Evolutionary conservation across 441 rosid species (phyloP).

Genomic region (Adansonia rubrostipa): DNA sequence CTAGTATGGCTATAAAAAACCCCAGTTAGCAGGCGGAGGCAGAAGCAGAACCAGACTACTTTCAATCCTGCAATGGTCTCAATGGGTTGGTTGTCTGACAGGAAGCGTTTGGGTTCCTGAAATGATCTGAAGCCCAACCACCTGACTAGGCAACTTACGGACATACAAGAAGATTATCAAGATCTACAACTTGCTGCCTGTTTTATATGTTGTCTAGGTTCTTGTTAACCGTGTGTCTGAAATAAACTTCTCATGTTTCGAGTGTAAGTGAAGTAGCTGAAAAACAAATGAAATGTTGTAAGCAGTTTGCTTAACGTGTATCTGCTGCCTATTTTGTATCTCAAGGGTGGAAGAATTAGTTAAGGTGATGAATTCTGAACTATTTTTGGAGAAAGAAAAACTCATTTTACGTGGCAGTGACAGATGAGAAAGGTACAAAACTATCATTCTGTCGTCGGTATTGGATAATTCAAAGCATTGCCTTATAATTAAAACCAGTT

Average conservation of each 20-base stretch:
- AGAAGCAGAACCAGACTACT: slow-evolving; percentile 40
- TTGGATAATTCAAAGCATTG: neutral
- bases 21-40: slow-evolving; percentile 44
- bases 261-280: slow-evolving; percentile 10
- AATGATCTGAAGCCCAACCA: slow-evolving; percentile 11
- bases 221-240: slow-evolving; percentile 5
- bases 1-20: slow-evolving; percentile 55
- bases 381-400: neutral
- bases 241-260: slow-evolving; percentile 21
- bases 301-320: neutral
- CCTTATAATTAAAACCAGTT: neutral
- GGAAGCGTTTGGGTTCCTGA: slow-evolving; percentile 12
- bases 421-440: neutral
- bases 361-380: neutral
- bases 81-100: slow-evolving; percentile 38
- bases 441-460: neutral
- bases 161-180: slow-evolving; percentile 32
- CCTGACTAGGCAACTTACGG: slow-evolving; percentile 19
- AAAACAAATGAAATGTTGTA: slow-evolving; percentile 21
- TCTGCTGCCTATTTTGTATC: too few species aligned
- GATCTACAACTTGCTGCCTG: slow-evolving; percentile 24
- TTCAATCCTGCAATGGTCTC: slow-evolving; percentile 44
- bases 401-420: neutral
- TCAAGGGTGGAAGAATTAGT: neutral
- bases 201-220: slow-evolving; percentile 28